Evolutionary conservation across 305 asterid species (phyloP).

Genomic region (Solanum aculeatissimum): DNA sequence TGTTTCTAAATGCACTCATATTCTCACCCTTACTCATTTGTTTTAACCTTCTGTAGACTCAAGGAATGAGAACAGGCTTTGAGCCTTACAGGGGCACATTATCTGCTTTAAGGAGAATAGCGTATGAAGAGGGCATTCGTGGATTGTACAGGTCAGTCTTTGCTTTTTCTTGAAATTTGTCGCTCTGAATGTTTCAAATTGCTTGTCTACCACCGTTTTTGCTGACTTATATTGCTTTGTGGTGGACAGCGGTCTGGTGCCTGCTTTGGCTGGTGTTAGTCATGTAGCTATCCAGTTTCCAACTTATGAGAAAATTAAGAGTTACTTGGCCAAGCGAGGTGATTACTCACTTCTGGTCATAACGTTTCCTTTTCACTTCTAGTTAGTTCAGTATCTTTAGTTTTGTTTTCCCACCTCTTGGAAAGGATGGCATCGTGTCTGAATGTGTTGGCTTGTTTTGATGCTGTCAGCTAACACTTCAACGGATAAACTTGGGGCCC

Average conservation of each 20-base stretch:
- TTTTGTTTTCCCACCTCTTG: background rate
- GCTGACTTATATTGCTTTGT: constrained; percentile 7
- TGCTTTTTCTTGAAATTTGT: background rate
- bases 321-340: constrained; percentile 68
- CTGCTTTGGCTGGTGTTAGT: constrained; percentile 89
- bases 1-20: background rate
- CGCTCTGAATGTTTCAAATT: background rate
- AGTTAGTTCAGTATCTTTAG: background rate
- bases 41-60: constrained; percentile 47
- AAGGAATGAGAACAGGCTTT: constrained; percentile 59
- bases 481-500: constrained; percentile 55
- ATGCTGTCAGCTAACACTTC: constrained; percentile 50
- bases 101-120: constrained; percentile 73
- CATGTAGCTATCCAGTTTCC: constrained; percentile 96
- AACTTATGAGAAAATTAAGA: constrained; percentile 71
- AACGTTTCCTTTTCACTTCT: background rate
- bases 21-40: background rate
- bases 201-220: background rate
- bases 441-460: constrained; percentile 5
- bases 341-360: background rate
- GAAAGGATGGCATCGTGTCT: background rate
- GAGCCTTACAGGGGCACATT: constrained; percentile 70
- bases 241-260: constrained; percentile 84
- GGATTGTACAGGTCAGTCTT: constrained; percentile 71
- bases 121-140: constrained; percentile 79